These are phyloP conservation scores for Candida suzukii DNA, from an alignment of 805 yeast species.

Conservation along the genomic window DNA sequence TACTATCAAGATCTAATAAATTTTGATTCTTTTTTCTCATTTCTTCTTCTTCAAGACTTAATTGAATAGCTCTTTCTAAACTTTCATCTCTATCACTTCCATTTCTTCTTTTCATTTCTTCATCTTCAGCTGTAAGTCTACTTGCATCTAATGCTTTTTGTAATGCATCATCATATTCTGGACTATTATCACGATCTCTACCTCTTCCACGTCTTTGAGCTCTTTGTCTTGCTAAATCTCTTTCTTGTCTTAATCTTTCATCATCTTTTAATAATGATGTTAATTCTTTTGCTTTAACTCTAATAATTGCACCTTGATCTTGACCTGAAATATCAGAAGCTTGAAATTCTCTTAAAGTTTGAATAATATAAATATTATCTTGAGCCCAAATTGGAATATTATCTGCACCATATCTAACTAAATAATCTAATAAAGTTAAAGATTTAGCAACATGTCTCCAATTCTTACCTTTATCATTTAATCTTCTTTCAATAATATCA, in stretches of 20 bases:
- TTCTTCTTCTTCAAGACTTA: conserved; percentile 74
- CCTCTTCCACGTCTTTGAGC: conserved; percentile 18
- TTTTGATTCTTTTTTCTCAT: conserved; percentile 44
- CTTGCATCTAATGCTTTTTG: conserved; percentile 78
- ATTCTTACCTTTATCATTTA: conserved; percentile 93
- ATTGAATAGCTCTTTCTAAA: conserved; percentile 58
- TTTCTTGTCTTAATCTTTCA: conserved; percentile 68
- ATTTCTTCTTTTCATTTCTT: conserved; percentile 48
- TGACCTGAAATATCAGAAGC: conserved; percentile 67
- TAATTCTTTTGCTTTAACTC: conserved; percentile 87
- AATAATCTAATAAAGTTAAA: conserved; percentile 78
- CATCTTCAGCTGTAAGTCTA: conserved; percentile 76
- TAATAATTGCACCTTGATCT: conserved; percentile 83
- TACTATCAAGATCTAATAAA: conserved; percentile 46
- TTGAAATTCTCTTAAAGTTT: conserved; percentile 86
- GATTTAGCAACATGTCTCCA: conserved; percentile 97
- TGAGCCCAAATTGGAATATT: conserved; percentile 88
- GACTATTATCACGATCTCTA: conserved; percentile 22
- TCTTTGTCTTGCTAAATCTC: conserved; percentile 34
- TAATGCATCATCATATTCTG: conserved; percentile 66
- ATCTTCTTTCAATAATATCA: conserved; percentile 89
- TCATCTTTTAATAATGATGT: conserved; percentile 75
- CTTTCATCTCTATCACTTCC: conserved; percentile 50
- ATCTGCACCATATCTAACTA: conserved; percentile 81
- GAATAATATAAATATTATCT: conserved; percentile 80